phyloP scores from a whole-genome alignment of 306 rosid species.

The Myrica gale region DNA sequence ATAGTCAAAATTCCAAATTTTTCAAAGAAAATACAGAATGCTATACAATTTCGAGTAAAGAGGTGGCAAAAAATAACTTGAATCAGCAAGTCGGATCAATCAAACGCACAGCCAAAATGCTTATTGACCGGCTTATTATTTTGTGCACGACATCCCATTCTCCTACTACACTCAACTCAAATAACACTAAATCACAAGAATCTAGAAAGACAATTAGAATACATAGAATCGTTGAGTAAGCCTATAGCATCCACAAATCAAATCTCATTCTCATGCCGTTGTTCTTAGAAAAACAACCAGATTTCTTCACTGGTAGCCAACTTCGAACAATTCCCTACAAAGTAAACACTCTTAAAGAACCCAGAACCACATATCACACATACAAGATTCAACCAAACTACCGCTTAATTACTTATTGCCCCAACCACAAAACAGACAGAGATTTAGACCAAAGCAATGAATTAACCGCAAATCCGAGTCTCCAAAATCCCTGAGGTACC shows the following conservation, averaged over 20 bases:
- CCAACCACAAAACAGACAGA: neutral
- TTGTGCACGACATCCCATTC: too few species aligned
- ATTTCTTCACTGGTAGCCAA: neutral
- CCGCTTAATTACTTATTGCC: neutral
- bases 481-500: slow-evolving; percentile 35
- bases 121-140: too few species aligned
- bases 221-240: neutral
- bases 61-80: neutral
- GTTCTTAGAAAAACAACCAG: too few species aligned
- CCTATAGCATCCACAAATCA: neutral
- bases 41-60: neutral
- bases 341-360: neutral
- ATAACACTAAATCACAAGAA: neutral
- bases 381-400: neutral
- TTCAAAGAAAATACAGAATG: neutral
- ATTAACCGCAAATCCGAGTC: neutral
- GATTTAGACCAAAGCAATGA: neutral
- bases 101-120: neutral
- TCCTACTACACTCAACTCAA: neutral
- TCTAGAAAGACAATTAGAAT: neutral
- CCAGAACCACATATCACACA: neutral
- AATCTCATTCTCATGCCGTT: neutral
- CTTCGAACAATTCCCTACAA: neutral
- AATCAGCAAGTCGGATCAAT: neutral
- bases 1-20: neutral